These are phyloP conservation scores for Yamadazyma siamensis DNA, from an alignment of 1,139 yeast genomes.

Conservation along the genomic window DNA sequence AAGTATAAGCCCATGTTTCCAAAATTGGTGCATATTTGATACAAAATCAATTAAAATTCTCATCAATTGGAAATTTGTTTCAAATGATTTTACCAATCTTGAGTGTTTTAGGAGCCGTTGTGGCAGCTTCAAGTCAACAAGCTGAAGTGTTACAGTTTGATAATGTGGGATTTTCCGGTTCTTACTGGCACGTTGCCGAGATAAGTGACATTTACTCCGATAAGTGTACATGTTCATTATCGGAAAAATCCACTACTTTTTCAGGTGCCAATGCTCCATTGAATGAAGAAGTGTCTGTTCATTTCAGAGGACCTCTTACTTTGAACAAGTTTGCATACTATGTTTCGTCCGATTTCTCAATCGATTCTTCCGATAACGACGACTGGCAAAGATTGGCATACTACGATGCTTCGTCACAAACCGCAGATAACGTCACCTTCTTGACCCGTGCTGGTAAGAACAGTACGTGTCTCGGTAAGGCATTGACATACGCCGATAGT, in stretches of 20 bases:
- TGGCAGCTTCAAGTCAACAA: conserved; percentile 1
- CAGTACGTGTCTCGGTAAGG: conserved; percentile 78
- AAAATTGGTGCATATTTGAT: too few relatives aligned
- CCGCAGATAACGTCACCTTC: conserved; percentile 68
- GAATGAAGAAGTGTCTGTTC: conserved; percentile 86
- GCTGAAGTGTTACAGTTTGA: conserved; percentile 44
- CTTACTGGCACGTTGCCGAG: conserved; percentile 66
- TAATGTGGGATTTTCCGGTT: conserved; percentile 76
- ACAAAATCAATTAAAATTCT: too few relatives aligned
- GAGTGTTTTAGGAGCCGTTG: too few relatives aligned
- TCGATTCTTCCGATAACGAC: conserved; percentile 27
- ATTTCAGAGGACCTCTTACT: conserved; percentile 88
- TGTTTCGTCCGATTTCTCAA: conserved; percentile 38
- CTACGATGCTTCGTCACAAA: conserved; percentile 47
- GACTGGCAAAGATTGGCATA: conserved; percentile 73
- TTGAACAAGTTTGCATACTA: conserved; percentile 71
- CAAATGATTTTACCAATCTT: too few relatives aligned
- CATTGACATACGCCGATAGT: conserved; percentile 72
- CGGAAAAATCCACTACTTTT: conserved; percentile 49
- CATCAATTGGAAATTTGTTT: too few relatives aligned
- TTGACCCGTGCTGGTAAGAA: conserved; percentile 79
- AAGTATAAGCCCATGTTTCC: too few relatives aligned
- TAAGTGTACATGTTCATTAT: conserved; percentile 60
- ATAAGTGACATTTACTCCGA: conserved; percentile 49
- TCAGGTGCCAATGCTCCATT: conserved; percentile 79